Evolutionary conservation across 169 alveolate species (phyloP).

Genomic region (Plasmodium malariae): DNA sequence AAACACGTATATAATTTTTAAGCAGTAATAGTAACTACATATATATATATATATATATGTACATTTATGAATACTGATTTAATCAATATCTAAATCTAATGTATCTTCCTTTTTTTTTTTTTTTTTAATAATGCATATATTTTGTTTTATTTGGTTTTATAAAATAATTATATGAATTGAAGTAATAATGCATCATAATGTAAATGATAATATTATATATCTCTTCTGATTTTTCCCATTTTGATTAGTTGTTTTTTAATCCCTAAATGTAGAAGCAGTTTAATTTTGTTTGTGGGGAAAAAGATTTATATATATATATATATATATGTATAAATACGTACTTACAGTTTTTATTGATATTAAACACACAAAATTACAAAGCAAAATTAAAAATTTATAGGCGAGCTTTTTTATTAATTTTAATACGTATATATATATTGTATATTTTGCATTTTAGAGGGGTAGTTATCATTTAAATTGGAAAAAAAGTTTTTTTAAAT

Average conservation of each 20-base stretch:
- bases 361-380: no score
- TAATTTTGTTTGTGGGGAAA: constrained; percentile 13
- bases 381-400: no score
- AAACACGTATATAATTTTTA: neutral
- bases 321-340: neutral
- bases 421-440: no score
- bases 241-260: neutral
- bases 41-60: neutral
- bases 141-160: constrained; percentile 9
- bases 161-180: neutral
- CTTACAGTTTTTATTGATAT: neutral
- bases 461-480: no score
- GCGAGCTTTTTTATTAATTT: no score
- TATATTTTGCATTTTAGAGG: no score
- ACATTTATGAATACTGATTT: neutral
- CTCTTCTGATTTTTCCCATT: neutral
- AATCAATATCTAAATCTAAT: no score
- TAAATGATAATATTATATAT: neutral
- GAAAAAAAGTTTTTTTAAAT: no score
- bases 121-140: neutral
- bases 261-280: neutral
- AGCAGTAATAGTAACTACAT: neutral
- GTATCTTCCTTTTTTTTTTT: constrained; percentile 8
- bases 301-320: neutral
- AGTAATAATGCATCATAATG: constrained; percentile 3